A percentile compares a stretch with the other conserved stretches of the same genome.
phyloP scores from a whole-genome alignment of 345 rosid species.

The Linum tenue region DNA sequence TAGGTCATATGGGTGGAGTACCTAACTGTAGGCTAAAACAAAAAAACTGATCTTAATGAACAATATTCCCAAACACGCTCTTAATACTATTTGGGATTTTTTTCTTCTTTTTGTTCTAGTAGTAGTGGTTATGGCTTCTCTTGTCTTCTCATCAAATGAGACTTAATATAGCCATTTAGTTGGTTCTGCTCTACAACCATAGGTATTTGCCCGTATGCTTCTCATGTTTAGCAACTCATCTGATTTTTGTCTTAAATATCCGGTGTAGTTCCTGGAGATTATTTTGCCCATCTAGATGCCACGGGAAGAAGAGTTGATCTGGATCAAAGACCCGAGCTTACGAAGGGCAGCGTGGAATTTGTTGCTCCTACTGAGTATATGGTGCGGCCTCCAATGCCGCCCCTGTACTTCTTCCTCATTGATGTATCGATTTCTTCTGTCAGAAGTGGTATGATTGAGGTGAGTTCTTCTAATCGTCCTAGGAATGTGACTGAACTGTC shows the following conservation, averaged over 20 bases:
- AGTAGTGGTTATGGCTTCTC: too few relatives aligned
- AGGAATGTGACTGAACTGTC: not conserved
- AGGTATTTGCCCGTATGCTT: not conserved
- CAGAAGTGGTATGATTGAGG: constrained; percentile 97
- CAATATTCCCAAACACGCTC: not conserved
- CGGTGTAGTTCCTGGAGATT: constrained; percentile 82
- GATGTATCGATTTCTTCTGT: constrained; percentile 84
- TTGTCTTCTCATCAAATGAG: not conserved
- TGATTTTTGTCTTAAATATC: not conserved
- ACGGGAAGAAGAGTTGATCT: constrained; percentile 81
- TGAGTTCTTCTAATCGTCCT: constrained; percentile 27
- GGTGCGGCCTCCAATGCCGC: constrained; percentile 99
- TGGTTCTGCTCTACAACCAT: not conserved
- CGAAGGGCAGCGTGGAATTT: constrained; percentile 84
- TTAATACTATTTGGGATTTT: too few relatives aligned
- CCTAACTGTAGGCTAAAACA: not conserved
- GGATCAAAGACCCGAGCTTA: constrained; percentile 95
- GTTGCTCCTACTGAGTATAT: constrained; percentile 98
- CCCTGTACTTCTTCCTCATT: constrained; percentile 86
- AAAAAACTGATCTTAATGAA: not conserved
- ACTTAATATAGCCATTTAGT: not conserved
- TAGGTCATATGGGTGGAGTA: not conserved
- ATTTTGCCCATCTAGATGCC: constrained; percentile 88
- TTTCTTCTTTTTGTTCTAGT: too few relatives aligned
- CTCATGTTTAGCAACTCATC: constrained; percentile 12